Conservation (phyloP, 371 early-diverging fungal species). For the Coemansia sp. region DNA sequence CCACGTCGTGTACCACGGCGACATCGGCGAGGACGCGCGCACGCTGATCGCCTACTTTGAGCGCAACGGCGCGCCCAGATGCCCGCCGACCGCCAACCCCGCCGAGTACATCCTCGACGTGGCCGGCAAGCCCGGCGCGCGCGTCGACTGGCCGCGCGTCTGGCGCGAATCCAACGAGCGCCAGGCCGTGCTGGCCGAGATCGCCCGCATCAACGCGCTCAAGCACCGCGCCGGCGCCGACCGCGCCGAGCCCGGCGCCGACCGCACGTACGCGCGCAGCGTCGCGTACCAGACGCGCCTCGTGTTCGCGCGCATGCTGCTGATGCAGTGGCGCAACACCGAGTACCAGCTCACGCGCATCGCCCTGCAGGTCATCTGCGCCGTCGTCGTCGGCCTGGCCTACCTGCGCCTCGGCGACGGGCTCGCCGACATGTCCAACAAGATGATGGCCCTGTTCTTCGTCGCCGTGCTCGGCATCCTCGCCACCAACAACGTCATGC, state of each 20-base stretch:
- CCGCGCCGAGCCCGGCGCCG: slow-evolving; percentile 13
- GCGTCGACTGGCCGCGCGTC: slow-evolving; percentile 56
- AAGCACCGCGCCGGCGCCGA: slow-evolving; percentile 19
- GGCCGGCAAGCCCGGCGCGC: slow-evolving; percentile 50
- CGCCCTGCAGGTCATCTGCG: slow-evolving; percentile 49
- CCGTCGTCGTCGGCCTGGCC: slow-evolving; percentile 68
- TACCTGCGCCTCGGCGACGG: slow-evolving; percentile 65
- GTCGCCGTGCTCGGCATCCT: slow-evolving; percentile 64
- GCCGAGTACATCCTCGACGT: slow-evolving; percentile 72
- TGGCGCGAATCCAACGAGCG: slow-evolving; percentile 53
- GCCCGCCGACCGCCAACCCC: slow-evolving; percentile 61
- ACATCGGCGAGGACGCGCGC: slow-evolving; percentile 58
- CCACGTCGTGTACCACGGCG: slow-evolving; percentile 69
- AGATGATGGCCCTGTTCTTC: slow-evolving; percentile 73
- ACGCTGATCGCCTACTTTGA: slow-evolving; percentile 64
- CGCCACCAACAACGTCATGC: slow-evolving; percentile 68
- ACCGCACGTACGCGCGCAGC: slow-evolving; percentile 46
- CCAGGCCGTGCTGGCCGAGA: slow-evolving; percentile 29
- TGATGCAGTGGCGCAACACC: slow-evolving; percentile 59
- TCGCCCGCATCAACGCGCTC: slow-evolving; percentile 44
- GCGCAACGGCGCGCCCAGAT: slow-evolving; percentile 58
- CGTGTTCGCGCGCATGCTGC: slow-evolving; percentile 56
- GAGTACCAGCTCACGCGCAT: slow-evolving; percentile 62
- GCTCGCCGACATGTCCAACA: slow-evolving; percentile 65
- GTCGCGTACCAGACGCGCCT: slow-evolving; percentile 51